phyloP scores from a whole-genome alignment of 345 rosid genomes.

The Citrus sinensis region DVS_A1.0 CM039167.1:3110001-3110500 shows the following conservation, averaged over 20 bases:
- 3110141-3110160: conserved; percentile 85
- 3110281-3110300: conserved; percentile 60
- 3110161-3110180: conserved; percentile 87
- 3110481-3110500: conserved; percentile 70
- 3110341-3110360: conserved; percentile 52
- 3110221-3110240: conserved; percentile 47
- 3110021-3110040: conserved; percentile 87
- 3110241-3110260: conserved; percentile 53
- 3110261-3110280: conserved; percentile 71
- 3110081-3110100: conserved; percentile 62
- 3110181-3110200: conserved; percentile 69
- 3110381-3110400: conserved; percentile 64
- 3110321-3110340: conserved; percentile 70
- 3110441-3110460: conserved; percentile 74
- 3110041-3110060: conserved; percentile 88
- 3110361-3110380: conserved; percentile 69
- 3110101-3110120: conserved; percentile 85
- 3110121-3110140: conserved; percentile 88
- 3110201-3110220: conserved; percentile 79
- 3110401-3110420: conserved; percentile 87
- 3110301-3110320: conserved; percentile 84
- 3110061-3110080: conserved; percentile 69
- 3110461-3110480: conserved; percentile 70
- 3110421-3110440: conserved; percentile 87
- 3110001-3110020: conserved; percentile 64